Base-by-base conservation (phyloP, 495 filamentous ascomycete species). In the Astrocystis sublimbata region DNA sequence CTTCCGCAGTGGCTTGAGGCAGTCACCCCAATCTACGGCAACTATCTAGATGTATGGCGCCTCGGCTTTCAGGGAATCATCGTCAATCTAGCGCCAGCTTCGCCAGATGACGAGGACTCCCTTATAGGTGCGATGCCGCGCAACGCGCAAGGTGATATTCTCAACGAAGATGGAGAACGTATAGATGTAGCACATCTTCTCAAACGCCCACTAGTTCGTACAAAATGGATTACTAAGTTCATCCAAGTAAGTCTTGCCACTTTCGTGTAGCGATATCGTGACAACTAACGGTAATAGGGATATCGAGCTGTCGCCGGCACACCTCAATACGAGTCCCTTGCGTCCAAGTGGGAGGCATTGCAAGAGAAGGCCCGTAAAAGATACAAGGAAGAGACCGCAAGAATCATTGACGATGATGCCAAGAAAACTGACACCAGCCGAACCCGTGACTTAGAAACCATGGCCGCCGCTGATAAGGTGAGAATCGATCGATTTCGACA, bases 61-160 rank as follows among this genome's bases (percentile, higher is more conserved):
- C 83, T 97, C 57, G 94, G 94, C 4, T 99, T 99, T 75, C 89
- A 96, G 67, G 93, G 96, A 74, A 87, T 98, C 21, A 89, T 98
- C 57, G 90, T 99, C 67, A 97, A 94, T 67, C 83, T 99, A 26
- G 92, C 92, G 9, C 89, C 92, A 8, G 83, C 83, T 17, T 80
- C 82, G 40, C 64, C 68, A 62, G 68, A 85, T 75, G 74, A 81
- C 69, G 59, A 81, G 73, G 66, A 87, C 77, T 64, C 87, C 2
- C 78, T 89, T 30, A 80, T 90, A 63, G 83, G 89, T 68, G 87
- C 88, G 21, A 77, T 94, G 74, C 86, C 88, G 47, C 81, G 87
- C 52, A 90, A 96, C 64, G 86, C 88, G 60, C 83, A 92, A 56
- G 92, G 91, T 9, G 89, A 93, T 70, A 79, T 96, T 4, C 75